A percentile compares a stretch with the other conserved stretches of the same genome.
These are phyloP conservation scores for Acanthamoeba rhysodes DNA, from an alignment of 208 protist species.

Conservation along the genomic window DNA sequence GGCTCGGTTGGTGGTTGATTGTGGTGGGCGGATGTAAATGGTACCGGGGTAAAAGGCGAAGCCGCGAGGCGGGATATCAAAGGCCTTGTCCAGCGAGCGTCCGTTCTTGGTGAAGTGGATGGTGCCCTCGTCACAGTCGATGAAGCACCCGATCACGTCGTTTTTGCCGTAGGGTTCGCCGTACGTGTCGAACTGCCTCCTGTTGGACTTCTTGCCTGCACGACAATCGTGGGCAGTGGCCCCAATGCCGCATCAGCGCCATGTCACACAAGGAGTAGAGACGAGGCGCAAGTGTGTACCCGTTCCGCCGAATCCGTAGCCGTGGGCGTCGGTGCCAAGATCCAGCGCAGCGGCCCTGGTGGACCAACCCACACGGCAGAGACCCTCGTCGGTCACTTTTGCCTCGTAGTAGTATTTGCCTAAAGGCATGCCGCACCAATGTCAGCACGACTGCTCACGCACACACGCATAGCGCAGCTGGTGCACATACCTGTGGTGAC, in stretches of 20 bases:
- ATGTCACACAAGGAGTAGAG: background rate
- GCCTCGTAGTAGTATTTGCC: conserved; percentile 86
- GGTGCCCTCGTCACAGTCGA: conserved; percentile 77
- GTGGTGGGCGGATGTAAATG: background rate
- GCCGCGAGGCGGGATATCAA: conserved; percentile 49
- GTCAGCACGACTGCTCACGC: no score
- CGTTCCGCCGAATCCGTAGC: conserved; percentile 84
- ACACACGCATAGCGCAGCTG: no score
- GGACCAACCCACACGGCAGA: conserved; percentile 86
- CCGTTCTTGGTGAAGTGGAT: conserved; percentile 87
- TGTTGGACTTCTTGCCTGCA: conserved; percentile 85
- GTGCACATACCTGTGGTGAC: background rate
- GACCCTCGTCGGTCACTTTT: conserved; percentile 82
- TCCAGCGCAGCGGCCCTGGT: conserved; percentile 57
- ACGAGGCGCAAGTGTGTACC: background rate
- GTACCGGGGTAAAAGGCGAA: conserved; percentile 40
- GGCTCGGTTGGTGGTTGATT: no score
- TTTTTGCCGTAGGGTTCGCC: conserved; percentile 80
- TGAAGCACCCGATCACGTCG: conserved; percentile 83
- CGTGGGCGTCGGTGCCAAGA: conserved; percentile 83
- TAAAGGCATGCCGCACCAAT: background rate
- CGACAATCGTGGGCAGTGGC: background rate
- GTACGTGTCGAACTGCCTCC: conserved; percentile 83
- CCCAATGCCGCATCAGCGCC: background rate
- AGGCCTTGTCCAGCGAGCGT: conserved; percentile 78